Conservation (phyloP, 208 protist species). For the Vickermania ingenoplastis region DNA sequence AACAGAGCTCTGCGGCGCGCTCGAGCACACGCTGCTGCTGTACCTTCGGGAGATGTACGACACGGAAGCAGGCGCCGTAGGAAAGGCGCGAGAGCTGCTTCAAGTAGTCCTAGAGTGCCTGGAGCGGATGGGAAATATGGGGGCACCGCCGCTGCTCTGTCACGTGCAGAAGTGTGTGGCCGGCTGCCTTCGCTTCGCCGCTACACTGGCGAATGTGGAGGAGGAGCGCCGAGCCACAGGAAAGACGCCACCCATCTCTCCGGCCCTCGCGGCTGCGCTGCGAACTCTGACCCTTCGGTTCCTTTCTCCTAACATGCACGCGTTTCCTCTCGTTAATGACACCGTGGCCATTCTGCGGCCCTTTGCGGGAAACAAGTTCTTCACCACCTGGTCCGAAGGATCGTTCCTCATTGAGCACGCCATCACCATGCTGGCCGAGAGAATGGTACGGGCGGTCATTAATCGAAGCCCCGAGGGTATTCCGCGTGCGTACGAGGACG, state of each 20-base stretch:
- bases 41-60: background rate
- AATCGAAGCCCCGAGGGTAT: background rate
- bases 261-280: background rate
- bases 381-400: background rate
- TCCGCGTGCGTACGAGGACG: background rate
- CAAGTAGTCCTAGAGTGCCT: background rate
- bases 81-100: background rate
- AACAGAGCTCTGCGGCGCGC: conserved; percentile 19
- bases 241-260: background rate
- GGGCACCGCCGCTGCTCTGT: background rate
- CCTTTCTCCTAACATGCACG: background rate
- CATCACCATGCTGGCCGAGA: background rate
- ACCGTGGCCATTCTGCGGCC: background rate
- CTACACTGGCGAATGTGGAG: background rate
- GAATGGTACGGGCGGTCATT: background rate
- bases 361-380: too few species aligned
- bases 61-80: background rate
- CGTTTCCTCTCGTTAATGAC: background rate
- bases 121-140: background rate
- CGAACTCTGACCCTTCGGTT: background rate
- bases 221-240: background rate
- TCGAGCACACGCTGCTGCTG: conserved; percentile 27
- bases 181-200: background rate
- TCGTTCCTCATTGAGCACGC: background rate
- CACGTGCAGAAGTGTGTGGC: background rate